phyloP scores from a whole-genome alignment of 2,329 filamentous ascomycete species.

The Dichotomopilus funicola region DNA sequence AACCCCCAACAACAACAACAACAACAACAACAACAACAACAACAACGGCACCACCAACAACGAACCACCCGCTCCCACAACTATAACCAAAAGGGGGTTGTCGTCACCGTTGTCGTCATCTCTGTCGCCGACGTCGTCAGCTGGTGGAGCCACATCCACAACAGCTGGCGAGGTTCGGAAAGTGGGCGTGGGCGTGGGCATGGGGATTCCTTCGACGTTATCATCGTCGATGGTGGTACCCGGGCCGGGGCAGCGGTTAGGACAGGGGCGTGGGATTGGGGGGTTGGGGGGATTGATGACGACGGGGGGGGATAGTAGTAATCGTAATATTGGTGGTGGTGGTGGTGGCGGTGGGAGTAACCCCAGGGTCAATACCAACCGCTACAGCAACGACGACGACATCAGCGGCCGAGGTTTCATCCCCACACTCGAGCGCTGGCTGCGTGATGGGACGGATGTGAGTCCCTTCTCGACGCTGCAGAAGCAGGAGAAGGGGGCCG shows the following conservation, averaged over 20 bases:
- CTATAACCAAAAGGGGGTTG: background rate
- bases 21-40: background rate
- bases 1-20: background rate
- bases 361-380: too few species aligned
- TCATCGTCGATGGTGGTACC: too few species aligned
- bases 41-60: background rate
- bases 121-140: background rate
- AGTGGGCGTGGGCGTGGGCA: background rate
- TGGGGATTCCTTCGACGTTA: too few species aligned
- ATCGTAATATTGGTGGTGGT: too few species aligned
- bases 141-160: background rate
- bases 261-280: background rate
- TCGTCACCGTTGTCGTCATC: background rate
- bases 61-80: background rate
- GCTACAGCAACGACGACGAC: too few species aligned
- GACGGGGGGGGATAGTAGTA: background rate
- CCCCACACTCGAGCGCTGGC: constrained; percentile 29
- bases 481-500: background rate
- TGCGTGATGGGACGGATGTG: constrained; percentile 29
- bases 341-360: too few species aligned
- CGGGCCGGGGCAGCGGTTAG: too few species aligned
- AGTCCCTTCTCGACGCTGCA: constrained; percentile 31
- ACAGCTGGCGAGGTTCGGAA: background rate
- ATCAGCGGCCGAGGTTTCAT: too few species aligned
- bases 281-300: constrained; percentile 3